Evolutionary conservation across 2,329 filamentous ascomycete species (phyloP).

Genomic region (Scolecobasidium constrictum): DNA sequence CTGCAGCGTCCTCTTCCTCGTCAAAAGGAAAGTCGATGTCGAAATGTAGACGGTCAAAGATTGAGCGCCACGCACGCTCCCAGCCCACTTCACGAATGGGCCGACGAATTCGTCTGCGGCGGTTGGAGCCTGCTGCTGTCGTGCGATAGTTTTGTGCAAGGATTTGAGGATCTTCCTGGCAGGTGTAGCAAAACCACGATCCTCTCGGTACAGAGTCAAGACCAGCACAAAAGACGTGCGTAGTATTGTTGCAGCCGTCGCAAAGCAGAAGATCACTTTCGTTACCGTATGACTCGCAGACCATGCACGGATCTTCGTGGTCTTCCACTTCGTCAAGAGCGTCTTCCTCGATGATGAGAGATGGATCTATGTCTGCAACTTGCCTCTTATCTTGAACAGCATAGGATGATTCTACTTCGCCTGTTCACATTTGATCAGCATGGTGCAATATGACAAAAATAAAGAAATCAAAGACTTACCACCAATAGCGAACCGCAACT

Average conservation of each 20-base stretch:
- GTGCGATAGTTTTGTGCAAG: constrained; percentile 25
- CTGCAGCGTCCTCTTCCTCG: constrained; percentile 48
- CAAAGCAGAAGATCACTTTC: constrained; percentile 81
- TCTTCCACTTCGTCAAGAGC: constrained; percentile 28
- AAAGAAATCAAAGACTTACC: constrained; percentile 45
- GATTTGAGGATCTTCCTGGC: constrained; percentile 37
- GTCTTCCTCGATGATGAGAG: constrained; percentile 62
- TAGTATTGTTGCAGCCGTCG: constrained; percentile 79
- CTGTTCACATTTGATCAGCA: no score
- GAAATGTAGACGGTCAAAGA: constrained; percentile 67
- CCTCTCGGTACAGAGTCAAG: constrained; percentile 65
- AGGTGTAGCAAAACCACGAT: constrained; percentile 87
- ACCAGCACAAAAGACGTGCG: constrained; percentile 86
- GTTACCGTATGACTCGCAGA: constrained; percentile 72
- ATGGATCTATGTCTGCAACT: constrained; percentile 78
- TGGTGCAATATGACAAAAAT: no score
- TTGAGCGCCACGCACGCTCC: constrained; percentile 79
- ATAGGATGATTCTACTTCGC: constrained; percentile 47
- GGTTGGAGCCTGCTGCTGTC: constrained; percentile 17
- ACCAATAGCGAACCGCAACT: constrained; percentile 69
- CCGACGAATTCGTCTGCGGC: constrained; percentile 19
- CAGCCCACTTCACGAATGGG: constrained; percentile 32
- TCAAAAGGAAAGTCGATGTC: constrained; percentile 82
- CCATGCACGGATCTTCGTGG: constrained; percentile 58
- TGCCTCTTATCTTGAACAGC: constrained; percentile 74